Evolutionary conservation across 192 early-diverging fungal genomes (phyloP).

Genomic region (Linderina pennispora): DNA sequence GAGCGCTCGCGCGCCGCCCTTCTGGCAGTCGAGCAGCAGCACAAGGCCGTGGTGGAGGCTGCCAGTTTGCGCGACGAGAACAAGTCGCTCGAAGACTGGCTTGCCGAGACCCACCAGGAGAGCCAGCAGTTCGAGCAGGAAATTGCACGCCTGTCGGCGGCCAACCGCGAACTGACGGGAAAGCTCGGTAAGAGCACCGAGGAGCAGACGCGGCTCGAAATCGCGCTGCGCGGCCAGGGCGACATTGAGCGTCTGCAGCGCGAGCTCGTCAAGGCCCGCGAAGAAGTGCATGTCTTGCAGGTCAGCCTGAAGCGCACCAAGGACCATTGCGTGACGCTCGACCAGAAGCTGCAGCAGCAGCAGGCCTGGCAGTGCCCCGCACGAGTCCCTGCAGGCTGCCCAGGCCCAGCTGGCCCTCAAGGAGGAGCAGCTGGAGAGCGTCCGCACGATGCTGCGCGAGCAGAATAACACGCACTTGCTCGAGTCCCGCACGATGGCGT

Average conservation of each 20-base stretch:
- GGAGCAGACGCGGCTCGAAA: slow-evolving; percentile 21
- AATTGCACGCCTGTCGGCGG: slow-evolving; percentile 39
- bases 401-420: slow-evolving; percentile 38
- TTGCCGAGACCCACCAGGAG: slow-evolving; percentile 37
- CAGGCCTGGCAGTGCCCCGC: slow-evolving; percentile 7
- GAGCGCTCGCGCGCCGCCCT: slow-evolving; percentile 23
- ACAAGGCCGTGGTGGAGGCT: slow-evolving; percentile 25
- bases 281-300: slow-evolving; percentile 34
- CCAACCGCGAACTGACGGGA: slow-evolving; percentile 43
- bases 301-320: slow-evolving; percentile 37
- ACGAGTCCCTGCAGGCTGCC: slow-evolving; percentile 49
- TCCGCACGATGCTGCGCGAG: slow-evolving; percentile 62
- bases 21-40: slow-evolving; percentile 30
- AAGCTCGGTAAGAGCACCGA: slow-evolving; percentile 15
- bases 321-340: slow-evolving; percentile 37
- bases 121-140: slow-evolving; percentile 26
- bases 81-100: slow-evolving; percentile 39
- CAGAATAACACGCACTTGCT: slow-evolving; percentile 48
- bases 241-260: slow-evolving; percentile 35
- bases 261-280: slow-evolving; percentile 40
- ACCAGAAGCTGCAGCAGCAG: slow-evolving; percentile 14
- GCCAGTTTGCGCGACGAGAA: slow-evolving; percentile 35
- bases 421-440: slow-evolving; percentile 56
- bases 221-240: slow-evolving; percentile 23
- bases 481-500: slow-evolving; percentile 77